Evolutionary conservation across 2,329 filamentous ascomycete genomes (phyloP), one percentile per base, ranked within the genome.

Genomic region (Daldinia sp.): DNA sequence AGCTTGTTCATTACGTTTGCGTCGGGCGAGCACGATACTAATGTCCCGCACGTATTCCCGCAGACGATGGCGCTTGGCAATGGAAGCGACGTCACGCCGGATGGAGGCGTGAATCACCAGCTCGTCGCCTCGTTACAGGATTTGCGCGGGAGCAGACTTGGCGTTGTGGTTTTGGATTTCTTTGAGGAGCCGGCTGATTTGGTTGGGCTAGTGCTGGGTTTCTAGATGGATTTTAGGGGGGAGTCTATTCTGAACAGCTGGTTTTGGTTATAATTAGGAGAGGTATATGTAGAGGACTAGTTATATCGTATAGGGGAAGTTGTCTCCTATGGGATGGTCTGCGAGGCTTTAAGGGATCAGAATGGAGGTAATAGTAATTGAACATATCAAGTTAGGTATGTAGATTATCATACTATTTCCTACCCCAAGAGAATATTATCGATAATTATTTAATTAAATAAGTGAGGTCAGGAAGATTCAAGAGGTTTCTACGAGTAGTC

Each of bases 151-250:
- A 77, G 79, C 69, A 75, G 82, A 51, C 50, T 84, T n/a, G 82
- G 82, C 0, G 80, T 84, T 62, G 77, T 84, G 11, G 82, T 85
- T 74, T 77, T 85, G 71, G 82, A 84, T 67, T 84, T 81, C 65
- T 85, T 77, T 66, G 78, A 83, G 43, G 70, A 77, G 64, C 81
- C 80, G 0, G 68, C 58, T 1, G 74, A 78, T 3, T 64, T 84
- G 49, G 67, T 84, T 15, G 71, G 76, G 55, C 72, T 74, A 1
- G 75, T 82, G 32, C 65, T 83, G 51, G 63, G 61, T 27, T 47
- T 72, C 34, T 66, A 64, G 47, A 27, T 34, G 37, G 29, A 21
- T 3, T 15, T 45, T 2, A 15, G 23, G 13, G 10, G 13, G n/a
- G n/a, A n/a, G n/a, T n/a, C 11, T 32, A 11, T 32, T 32, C 10